These are phyloP conservation scores for Eremothecium sinecaudum DNA, from an alignment of 1,139 yeast genomes.

Conservation along the genomic window DNA sequence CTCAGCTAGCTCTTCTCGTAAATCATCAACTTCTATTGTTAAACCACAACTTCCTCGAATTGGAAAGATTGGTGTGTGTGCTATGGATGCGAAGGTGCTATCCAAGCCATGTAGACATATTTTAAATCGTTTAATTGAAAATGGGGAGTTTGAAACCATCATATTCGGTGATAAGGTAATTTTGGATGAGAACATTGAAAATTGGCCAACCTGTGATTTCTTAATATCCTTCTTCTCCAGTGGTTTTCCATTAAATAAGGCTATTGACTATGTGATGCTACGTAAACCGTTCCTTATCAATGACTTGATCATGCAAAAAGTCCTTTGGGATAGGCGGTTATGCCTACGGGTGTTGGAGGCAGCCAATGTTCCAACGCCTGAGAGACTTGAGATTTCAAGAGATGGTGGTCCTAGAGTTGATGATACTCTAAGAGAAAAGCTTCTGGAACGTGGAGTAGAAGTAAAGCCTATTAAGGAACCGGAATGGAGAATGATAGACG, in stretches of 20 bases:
- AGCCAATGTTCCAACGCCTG: slow-evolving; percentile 81
- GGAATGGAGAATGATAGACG: slow-evolving; percentile 76
- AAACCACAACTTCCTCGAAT: slow-evolving; percentile 55
- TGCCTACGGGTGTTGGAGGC: slow-evolving; percentile 76
- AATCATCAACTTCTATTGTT: slow-evolving; percentile 23
- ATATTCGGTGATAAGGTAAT: slow-evolving; percentile 97
- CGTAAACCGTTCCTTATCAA: slow-evolving; percentile 86
- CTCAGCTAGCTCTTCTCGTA: slow-evolving; percentile 25
- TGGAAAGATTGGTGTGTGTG: slow-evolving; percentile 97
- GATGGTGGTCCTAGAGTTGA: slow-evolving; percentile 95
- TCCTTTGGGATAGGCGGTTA: slow-evolving; percentile 91
- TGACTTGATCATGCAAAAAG: slow-evolving; percentile 83
- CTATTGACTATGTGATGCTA: slow-evolving; percentile 79
- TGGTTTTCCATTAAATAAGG: slow-evolving; percentile 95
- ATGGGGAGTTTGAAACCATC: slow-evolving; percentile 93
- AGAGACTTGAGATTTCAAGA: slow-evolving; percentile 76
- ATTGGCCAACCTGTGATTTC: slow-evolving; percentile 98
- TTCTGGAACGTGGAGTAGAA: slow-evolving; percentile 52
- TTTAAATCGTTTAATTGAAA: slow-evolving; percentile 74
- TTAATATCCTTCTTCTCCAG: slow-evolving; percentile 86
- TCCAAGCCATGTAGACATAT: slow-evolving; percentile 94
- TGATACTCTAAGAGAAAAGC: slow-evolving; percentile 46
- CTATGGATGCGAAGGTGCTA: slow-evolving; percentile 95
- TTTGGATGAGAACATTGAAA: slow-evolving; percentile 83
- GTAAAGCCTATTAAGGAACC: slow-evolving; percentile 53